Conservation (phyloP, 2,329 filamentous ascomycete genomes). For the Aureobasidium sp. region DNA sequence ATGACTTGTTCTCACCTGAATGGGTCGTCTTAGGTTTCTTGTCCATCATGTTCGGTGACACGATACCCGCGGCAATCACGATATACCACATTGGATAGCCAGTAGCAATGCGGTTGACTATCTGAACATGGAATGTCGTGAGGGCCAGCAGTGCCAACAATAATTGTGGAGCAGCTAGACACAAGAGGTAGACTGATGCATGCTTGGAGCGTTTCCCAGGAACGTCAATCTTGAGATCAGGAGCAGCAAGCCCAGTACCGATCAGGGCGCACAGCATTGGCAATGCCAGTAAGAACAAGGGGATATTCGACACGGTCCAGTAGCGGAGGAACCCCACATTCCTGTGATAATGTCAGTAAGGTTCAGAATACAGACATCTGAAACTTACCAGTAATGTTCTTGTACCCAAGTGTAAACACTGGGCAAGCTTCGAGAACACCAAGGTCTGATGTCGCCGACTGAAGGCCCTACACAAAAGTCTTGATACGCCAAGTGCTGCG, state of each 20-base stretch:
- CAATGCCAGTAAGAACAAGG: slow-evolving; percentile 73
- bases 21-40: not conserved
- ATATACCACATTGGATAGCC: slow-evolving; percentile 90
- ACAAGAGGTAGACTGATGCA: not conserved
- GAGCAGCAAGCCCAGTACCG: slow-evolving; percentile 42
- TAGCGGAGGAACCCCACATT: slow-evolving; percentile 80
- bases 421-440: slow-evolving; percentile 66
- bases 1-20: not conserved
- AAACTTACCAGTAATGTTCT: slow-evolving; percentile 68
- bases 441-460: slow-evolving; percentile 42
- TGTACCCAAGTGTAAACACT: slow-evolving; percentile 93
- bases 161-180: slow-evolving; percentile 64
- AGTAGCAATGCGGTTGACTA: slow-evolving; percentile 80
- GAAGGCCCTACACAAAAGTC: slow-evolving; percentile 52
- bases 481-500: slow-evolving; percentile 66
- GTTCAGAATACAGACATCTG: not conserved
- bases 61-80: slow-evolving; percentile 52
- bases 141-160: slow-evolving; percentile 62
- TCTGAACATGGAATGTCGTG: slow-evolving; percentile 84
- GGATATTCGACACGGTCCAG: slow-evolving; percentile 80
- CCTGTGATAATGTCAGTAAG: slow-evolving; percentile 42
- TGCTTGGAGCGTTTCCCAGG: not conserved
- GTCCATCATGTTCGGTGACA: slow-evolving; percentile 13
- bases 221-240: not conserved
- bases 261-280: slow-evolving; percentile 66